phyloP scores from a whole-genome alignment of 129 eudicot genomes.

The Chrysanthemum makinoi region DNA sequence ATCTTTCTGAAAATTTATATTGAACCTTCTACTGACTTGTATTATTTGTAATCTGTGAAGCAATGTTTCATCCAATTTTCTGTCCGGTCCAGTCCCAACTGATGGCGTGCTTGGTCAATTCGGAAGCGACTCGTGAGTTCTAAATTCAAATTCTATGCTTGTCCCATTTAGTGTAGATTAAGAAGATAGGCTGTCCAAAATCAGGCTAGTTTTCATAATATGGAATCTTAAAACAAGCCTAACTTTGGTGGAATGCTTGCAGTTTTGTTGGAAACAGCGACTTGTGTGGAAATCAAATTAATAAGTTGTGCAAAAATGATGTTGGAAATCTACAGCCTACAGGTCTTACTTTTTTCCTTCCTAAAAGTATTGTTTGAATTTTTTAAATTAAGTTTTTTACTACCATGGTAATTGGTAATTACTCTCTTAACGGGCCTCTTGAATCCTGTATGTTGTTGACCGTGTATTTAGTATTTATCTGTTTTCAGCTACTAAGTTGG shows the following conservation, averaged over 20 bases:
- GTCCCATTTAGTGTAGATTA: not conserved
- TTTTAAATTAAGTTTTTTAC: constrained; percentile 4
- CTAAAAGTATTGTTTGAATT: not conserved
- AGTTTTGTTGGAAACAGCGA: constrained; percentile 84
- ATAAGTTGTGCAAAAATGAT: constrained; percentile 57
- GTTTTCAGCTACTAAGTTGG: not conserved
- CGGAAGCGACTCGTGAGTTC: constrained; percentile 71
- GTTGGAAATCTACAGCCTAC: constrained; percentile 48
- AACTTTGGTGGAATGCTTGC: constrained; percentile 29
- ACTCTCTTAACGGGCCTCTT: not conserved
- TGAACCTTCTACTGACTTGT: constrained; percentile 10
- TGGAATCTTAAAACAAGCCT: constrained; percentile 1
- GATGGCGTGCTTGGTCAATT: constrained; percentile 69
- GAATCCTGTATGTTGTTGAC: not conserved
- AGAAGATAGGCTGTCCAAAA: not conserved
- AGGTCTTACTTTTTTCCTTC: constrained; percentile 18
- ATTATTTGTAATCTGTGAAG: constrained; percentile 41
- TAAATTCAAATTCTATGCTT: constrained; percentile 17
- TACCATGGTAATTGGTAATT: constrained; percentile 9
- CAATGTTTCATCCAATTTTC: constrained; percentile 84
- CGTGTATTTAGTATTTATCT: not conserved
- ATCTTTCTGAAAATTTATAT: constrained; percentile 1
- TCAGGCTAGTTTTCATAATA: constrained; percentile 6
- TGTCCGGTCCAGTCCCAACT: constrained; percentile 75
- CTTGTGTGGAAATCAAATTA: constrained; percentile 80